Percentiles rank a stretch among this genome's conserved stretches.
phyloP scores from a whole-genome alignment of 257 asterid genomes.

The Rubia yunnanensis region DNA sequence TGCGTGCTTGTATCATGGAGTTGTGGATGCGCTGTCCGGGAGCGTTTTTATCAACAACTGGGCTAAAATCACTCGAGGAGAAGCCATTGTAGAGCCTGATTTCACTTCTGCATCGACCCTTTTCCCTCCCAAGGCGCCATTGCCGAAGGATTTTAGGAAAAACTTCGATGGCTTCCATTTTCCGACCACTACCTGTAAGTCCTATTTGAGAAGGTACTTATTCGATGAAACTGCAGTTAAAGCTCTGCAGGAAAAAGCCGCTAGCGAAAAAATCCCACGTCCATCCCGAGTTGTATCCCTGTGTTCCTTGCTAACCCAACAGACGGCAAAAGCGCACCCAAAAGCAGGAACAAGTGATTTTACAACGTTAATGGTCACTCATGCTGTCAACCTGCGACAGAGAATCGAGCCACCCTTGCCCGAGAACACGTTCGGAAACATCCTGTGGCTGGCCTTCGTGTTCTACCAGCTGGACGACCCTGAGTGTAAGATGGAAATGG shows the following conservation, averaged over 20 bases:
- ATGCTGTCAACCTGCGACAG: neutral
- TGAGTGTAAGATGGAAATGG: neutral
- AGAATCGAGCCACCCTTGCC: neutral
- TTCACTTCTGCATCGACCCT: constrained; percentile 7
- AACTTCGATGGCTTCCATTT: constrained; percentile 17
- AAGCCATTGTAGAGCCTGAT: constrained; percentile 11
- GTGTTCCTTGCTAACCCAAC: constrained; percentile 5
- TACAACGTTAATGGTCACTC: neutral
- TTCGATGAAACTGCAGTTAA: constrained; percentile 11
- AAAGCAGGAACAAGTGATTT: neutral
- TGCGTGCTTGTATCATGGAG: constrained; percentile 18
- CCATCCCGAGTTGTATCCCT: constrained; percentile 20
- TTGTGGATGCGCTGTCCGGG: constrained; percentile 9
- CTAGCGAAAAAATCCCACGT: constrained; percentile 10
- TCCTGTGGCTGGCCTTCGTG: neutral
- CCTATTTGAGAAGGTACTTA: constrained; percentile 17
- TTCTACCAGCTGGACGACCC: neutral
- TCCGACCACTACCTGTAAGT: neutral
- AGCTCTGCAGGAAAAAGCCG: neutral
- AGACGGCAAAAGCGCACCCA: neutral
- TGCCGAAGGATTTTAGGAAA: constrained; percentile 14
- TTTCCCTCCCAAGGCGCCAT: constrained; percentile 13
- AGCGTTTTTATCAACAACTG: constrained; percentile 14
- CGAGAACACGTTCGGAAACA: neutral
- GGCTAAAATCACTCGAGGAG: constrained; percentile 9